These are phyloP conservation scores for Phytophthora ramorum DNA, from an alignment of 352 stramenopile species.

Conservation along the genomic window DNA sequence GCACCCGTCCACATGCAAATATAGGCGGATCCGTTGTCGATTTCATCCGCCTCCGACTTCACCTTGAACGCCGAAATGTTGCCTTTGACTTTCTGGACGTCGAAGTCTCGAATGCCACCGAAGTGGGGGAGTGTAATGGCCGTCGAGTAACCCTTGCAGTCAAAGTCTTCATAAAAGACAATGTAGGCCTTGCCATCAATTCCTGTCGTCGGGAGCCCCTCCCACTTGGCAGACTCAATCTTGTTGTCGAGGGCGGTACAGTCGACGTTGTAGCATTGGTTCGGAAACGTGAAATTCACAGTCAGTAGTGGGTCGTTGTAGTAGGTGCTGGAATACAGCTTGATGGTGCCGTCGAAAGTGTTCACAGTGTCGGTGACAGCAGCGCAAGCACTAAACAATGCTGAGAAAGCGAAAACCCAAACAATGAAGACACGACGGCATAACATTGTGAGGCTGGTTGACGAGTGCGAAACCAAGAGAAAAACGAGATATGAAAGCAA, in stretches of 20 bases:
- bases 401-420: neutral
- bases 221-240: constrained; percentile 27
- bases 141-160: constrained; percentile 12
- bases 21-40: constrained; percentile 26
- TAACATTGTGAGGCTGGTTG: neutral
- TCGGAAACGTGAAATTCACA: constrained; percentile 26
- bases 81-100: constrained; percentile 19
- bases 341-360: constrained; percentile 22
- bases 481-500: constrained; percentile 20
- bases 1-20: constrained; percentile 31
- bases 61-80: constrained; percentile 28
- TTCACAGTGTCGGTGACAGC: neutral
- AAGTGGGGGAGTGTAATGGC: constrained; percentile 21
- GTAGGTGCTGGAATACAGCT: constrained; percentile 18
- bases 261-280: constrained; percentile 34
- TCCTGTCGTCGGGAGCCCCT: constrained; percentile 18
- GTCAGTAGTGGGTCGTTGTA: constrained; percentile 21
- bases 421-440: neutral
- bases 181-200: constrained; percentile 30
- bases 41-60: neutral
- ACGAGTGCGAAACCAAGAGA: constrained; percentile 1
- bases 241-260: constrained; percentile 29
- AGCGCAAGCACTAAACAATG: neutral
- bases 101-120: constrained; percentile 27
- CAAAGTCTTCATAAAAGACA: constrained; percentile 26